Base-by-base conservation (phyloP, 768 basidiomycete genomes). In the Auricularia cornea region DNA sequence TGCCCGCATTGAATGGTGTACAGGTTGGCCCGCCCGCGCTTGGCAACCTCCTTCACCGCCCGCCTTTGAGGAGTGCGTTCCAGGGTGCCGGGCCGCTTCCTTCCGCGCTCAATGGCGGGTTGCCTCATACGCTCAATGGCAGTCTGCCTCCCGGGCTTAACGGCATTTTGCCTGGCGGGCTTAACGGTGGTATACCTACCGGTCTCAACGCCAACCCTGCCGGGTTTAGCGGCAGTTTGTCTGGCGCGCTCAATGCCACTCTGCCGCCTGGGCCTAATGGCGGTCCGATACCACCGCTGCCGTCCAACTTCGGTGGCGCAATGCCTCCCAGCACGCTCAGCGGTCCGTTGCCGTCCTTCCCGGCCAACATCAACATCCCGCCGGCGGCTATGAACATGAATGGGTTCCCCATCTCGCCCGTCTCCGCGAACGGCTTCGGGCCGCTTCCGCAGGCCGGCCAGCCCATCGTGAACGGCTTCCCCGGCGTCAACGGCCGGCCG, bases 301-400 rank as follows among this genome's bases (percentile, higher is more conserved):
- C 35, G 16, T 8, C 35, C 35, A 38, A 38, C 35, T 38, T 38
- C 35, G 35, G 35, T 14, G 35, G 35, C 16, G 8, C 35, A 14
- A 10, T 38, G 35, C 35, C n/a, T n/a, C n/a, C 35, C 35, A 38
- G 16, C 35, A 38, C 35, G 10, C 64, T 65, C 5, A 66, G 52
- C 29, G 66, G 64, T 62, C 70, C 68, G 54, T 59, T 66, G 23
- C 38, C 71, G 28, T 64, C 65, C 12, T 64, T 67, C 65, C 71
- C 57, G 69, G 71, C 63, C 71, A 69, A 52, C 67, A 64, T 62
- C 48, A 60, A 65, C 33, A 52, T 77, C 40, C 70, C 75, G 62
- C 77, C 75, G 30, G 75, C 77, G 61, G 70, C 77, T 29, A 76
- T 76, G 48, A 70, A 14, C 35, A 38, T 38, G 51, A 52, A n/a